These are phyloP conservation scores for Aspergillus sp. DNA, from an alignment of 2,329 filamentous ascomycete genomes.

Conservation along the genomic window DNA sequence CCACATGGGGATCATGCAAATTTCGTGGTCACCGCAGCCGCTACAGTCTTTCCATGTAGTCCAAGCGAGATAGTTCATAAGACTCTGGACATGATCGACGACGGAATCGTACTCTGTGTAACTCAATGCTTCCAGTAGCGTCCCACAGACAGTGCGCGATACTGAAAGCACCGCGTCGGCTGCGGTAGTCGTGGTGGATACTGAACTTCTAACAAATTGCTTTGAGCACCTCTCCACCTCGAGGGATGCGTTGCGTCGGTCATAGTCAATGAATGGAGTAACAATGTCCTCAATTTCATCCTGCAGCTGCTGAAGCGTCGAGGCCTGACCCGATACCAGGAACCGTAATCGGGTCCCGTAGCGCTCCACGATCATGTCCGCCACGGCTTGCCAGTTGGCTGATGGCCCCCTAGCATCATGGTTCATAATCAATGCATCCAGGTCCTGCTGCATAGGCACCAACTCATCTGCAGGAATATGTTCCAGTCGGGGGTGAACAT, in stretches of 20 bases:
- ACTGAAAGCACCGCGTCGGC: slow-evolving; percentile 30
- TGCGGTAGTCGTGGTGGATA: slow-evolving; percentile 20
- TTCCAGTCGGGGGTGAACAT: slow-evolving; percentile 42
- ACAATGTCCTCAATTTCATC: slow-evolving; percentile 29
- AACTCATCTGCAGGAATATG: slow-evolving; percentile 32
- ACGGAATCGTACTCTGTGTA: slow-evolving; percentile 25
- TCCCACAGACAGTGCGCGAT: slow-evolving; percentile 32
- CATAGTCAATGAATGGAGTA: slow-evolving; percentile 38
- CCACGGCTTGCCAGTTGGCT: slow-evolving; percentile 66
- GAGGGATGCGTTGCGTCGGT: slow-evolving; percentile 22
- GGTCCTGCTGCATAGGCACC: slow-evolving; percentile 40
- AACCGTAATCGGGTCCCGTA: slow-evolving; percentile 58
- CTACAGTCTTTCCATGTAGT: slow-evolving; percentile 59
- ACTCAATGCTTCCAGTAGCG: slow-evolving; percentile 25
- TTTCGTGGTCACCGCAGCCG: slow-evolving; percentile 54
- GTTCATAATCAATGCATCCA: slow-evolving; percentile 44
- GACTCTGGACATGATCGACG: slow-evolving; percentile 31
- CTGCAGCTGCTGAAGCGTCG: slow-evolving; percentile 23
- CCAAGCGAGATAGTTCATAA: slow-evolving; percentile 59
- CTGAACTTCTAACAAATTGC: slow-evolving; percentile 33
- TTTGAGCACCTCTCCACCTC: slow-evolving; percentile 34
- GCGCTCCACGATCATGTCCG: slow-evolving; percentile 64
- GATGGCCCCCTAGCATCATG: slow-evolving; percentile 26
- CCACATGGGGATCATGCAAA: slow-evolving; percentile 66
- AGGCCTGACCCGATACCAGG: slow-evolving; percentile 28